Evolutionary conservation across 2,329 filamentous ascomycete species (phyloP).

Genomic region (Alternaria conjuncta): DNA sequence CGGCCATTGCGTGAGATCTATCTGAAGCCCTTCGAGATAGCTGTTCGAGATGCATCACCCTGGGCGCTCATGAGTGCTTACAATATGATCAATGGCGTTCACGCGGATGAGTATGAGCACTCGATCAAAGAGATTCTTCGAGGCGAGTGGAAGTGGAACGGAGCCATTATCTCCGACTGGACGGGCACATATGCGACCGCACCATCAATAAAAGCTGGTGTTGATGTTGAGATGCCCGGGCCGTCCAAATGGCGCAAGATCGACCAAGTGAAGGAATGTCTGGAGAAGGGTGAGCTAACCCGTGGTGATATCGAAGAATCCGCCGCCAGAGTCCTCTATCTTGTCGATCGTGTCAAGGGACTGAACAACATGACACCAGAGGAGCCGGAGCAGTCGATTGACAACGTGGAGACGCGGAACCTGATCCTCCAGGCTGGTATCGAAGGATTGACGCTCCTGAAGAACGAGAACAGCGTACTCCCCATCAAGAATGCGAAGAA

Average conservation of each 20-base stretch:
- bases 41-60: slow-evolving; percentile 69
- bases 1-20: slow-evolving; percentile 73
- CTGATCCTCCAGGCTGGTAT: slow-evolving; percentile 67
- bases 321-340: slow-evolving; percentile 65
- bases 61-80: slow-evolving; percentile 75
- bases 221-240: slow-evolving; percentile 52
- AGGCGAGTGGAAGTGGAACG: slow-evolving; percentile 52
- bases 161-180: slow-evolving; percentile 54
- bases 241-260: slow-evolving; percentile 49
- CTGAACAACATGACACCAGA: slow-evolving; percentile 62
- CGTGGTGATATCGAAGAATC: slow-evolving; percentile 56
- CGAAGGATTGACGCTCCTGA: slow-evolving; percentile 69
- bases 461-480: slow-evolving; percentile 66
- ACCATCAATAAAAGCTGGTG: slow-evolving; percentile 47
- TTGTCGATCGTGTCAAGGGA: slow-evolving; percentile 68
- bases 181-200: slow-evolving; percentile 50
- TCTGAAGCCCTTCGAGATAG: slow-evolving; percentile 77
- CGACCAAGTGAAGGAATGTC: slow-evolving; percentile 42
- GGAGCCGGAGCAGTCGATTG: slow-evolving; percentile 62
- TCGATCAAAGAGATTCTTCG: slow-evolving; percentile 52
- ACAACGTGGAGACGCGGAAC: slow-evolving; percentile 60
- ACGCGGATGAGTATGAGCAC: slow-evolving; percentile 48
- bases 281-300: slow-evolving; percentile 49
- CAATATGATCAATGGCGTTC: slow-evolving; percentile 68
- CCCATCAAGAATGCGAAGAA: slow-evolving; percentile 64